These are phyloP conservation scores for Stemphylium vesicarium DNA, from an alignment of 2,329 filamentous ascomycete species.

Conservation along the genomic window DNA sequence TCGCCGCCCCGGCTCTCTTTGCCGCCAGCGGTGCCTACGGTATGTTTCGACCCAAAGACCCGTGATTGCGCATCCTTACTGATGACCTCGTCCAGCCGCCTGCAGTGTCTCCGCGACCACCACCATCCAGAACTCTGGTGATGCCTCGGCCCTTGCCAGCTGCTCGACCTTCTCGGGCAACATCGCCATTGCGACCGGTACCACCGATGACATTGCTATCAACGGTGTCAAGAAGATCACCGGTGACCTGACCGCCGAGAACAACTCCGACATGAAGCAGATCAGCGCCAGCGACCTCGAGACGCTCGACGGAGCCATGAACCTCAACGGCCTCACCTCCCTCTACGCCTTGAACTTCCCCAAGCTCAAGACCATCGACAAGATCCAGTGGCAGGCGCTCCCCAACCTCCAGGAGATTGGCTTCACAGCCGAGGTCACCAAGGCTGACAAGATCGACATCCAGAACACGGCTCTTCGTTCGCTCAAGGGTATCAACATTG, in stretches of 20 bases:
- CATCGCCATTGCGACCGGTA: conserved; percentile 66
- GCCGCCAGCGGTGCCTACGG: conserved; percentile 60
- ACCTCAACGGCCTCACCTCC: conserved; percentile 70
- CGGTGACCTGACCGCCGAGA: conserved; percentile 59
- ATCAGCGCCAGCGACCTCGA: conserved; percentile 67
- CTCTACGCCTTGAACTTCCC: conserved; percentile 73
- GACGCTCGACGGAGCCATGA: conserved; percentile 73
- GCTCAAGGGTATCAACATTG: conserved; percentile 81
- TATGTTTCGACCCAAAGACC: conserved; percentile 40
- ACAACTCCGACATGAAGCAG: conserved; percentile 67
- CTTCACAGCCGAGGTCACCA: conserved; percentile 69
- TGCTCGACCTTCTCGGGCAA: conserved; percentile 75
- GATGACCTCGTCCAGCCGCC: conserved; percentile 32
- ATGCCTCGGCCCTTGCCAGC: conserved; percentile 63
- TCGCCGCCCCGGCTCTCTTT: conserved; percentile 63
- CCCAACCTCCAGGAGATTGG: conserved; percentile 65
- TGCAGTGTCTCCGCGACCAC: conserved; percentile 56
- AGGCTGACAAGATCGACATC: conserved; percentile 73
- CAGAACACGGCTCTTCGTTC: conserved; percentile 83
- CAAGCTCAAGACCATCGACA: conserved; percentile 67
- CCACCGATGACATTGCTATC: conserved; percentile 66
- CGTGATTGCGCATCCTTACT: conserved; percentile 14
- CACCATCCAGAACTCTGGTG: conserved; percentile 66
- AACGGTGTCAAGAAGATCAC: conserved; percentile 66
- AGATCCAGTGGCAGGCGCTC: conserved; percentile 75